These are phyloP conservation scores for Camelina neglecta DNA, from an alignment of 345 rosid species.

Conservation along the genomic window DNA sequence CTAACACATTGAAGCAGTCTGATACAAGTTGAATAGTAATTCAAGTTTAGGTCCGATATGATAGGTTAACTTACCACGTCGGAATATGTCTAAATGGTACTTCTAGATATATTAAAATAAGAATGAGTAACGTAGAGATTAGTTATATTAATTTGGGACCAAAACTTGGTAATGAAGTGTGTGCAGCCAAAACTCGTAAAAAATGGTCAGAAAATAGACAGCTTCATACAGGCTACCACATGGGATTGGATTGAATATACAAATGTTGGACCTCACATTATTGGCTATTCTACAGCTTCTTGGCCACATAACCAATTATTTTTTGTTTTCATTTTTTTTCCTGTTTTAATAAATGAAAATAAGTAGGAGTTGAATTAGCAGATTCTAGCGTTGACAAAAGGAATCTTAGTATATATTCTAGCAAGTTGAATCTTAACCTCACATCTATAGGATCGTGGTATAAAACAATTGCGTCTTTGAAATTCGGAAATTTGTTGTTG, in stretches of 20 bases:
- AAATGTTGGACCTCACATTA: slow-evolving; percentile 26
- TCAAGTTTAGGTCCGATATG: slow-evolving; percentile 24
- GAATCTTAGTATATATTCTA: not conserved
- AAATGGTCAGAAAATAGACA: slow-evolving; percentile 32
- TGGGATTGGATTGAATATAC: slow-evolving; percentile 20
- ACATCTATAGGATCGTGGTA: not conserved
- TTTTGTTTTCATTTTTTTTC: not conserved
- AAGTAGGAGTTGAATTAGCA: slow-evolving; percentile 27
- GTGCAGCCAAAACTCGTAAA: slow-evolving; percentile 21
- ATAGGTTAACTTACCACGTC: slow-evolving; percentile 24
- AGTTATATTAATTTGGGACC: slow-evolving; percentile 29
- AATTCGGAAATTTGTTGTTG: not conserved
- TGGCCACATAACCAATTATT: slow-evolving; percentile 1
- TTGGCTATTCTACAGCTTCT: slow-evolving; percentile 34
- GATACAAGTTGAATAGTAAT: slow-evolving; percentile 36
- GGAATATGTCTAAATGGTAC: not conserved
- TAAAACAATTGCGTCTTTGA: not conserved
- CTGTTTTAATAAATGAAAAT: not conserved
- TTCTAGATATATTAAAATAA: not conserved
- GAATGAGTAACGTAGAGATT: slow-evolving; percentile 25
- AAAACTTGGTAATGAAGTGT: slow-evolving; percentile 25
- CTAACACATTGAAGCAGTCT: slow-evolving; percentile 17
- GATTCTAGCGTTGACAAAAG: slow-evolving; percentile 7
- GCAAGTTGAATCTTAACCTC: not conserved
- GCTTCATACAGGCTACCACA: slow-evolving; percentile 40